These are phyloP conservation scores for Thalassiosira oceanica DNA, from an alignment of 352 stramenopile species.

Conservation along the genomic window DNA sequence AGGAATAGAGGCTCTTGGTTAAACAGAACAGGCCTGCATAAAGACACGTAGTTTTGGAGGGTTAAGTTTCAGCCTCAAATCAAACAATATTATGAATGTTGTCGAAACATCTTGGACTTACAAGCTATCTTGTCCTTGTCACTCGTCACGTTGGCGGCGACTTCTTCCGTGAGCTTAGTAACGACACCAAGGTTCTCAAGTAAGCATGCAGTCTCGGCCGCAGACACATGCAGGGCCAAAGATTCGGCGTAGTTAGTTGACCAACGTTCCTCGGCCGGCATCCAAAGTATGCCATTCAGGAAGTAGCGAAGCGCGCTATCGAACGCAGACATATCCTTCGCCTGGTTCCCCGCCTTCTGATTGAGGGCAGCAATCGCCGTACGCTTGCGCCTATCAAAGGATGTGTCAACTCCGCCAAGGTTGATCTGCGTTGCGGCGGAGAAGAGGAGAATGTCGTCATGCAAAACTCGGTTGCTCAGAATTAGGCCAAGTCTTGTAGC, in stretches of 20 bases:
- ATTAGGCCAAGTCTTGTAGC: conserved; percentile 1
- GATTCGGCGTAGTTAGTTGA: conserved; percentile 15
- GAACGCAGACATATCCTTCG: conserved; percentile 22
- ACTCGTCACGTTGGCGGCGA: conserved; percentile 4
- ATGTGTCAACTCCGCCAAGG: conserved; percentile 8
- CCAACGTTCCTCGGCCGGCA: conserved; percentile 25
- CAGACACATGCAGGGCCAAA: conserved; percentile 25
- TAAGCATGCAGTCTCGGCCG: conserved; percentile 13
- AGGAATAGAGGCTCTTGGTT: too few species aligned
- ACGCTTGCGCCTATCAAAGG: conserved; percentile 12
- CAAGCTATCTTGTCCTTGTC: conserved; percentile 18
- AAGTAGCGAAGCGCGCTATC: conserved; percentile 21
- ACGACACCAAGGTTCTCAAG: background rate
- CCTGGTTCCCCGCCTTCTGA: conserved; percentile 23
- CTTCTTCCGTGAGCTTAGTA: background rate
- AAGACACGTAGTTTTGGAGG: too few species aligned
- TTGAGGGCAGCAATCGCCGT: conserved; percentile 26
- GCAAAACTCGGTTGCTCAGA: conserved; percentile 5
- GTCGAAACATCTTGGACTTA: background rate
- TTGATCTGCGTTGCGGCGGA: conserved; percentile 27
- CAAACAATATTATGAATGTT: conserved; percentile 1
- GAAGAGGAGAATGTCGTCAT: conserved; percentile 26
- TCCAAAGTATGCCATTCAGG: conserved; percentile 35
- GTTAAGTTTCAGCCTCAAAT: too few species aligned
- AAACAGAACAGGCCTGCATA: too few species aligned